Evolutionary conservation across 1,284 basidiomycete species (phyloP).

Genomic region (Moesziomyces sp.): DNA sequence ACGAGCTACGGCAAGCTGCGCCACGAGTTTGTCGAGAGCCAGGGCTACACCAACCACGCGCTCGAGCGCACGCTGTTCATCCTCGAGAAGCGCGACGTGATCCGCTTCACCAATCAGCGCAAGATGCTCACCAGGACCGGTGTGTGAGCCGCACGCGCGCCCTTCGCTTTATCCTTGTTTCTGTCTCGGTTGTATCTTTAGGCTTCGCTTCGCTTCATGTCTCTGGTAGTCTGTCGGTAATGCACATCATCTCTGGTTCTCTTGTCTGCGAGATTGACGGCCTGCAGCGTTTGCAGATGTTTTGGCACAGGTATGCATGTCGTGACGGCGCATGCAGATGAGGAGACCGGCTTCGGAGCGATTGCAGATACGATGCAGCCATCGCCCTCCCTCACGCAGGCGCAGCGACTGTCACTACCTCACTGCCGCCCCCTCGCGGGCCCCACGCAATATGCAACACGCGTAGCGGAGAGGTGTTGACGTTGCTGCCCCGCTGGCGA

Average conservation of each 20-base stretch:
- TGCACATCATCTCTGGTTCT: background rate
- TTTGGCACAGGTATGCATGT: background rate
- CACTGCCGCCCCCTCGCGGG: no score
- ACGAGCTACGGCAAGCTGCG: constrained; percentile 93
- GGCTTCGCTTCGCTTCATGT: background rate
- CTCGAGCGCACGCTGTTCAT: constrained; percentile 91
- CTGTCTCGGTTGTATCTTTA: background rate
- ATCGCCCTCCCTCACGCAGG: no score
- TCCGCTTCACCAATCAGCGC: constrained; percentile 78
- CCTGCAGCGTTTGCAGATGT: no score
- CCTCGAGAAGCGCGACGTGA: constrained; percentile 92
- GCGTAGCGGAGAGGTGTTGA: no score
- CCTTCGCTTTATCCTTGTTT: background rate
- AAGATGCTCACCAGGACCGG: constrained; percentile 65
- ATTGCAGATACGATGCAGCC: background rate
- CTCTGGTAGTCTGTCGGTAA: background rate
- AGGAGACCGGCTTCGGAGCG: background rate
- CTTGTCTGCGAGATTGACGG: background rate
- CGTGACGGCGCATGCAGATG: background rate
- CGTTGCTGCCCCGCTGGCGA: background rate
- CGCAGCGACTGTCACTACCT: no score
- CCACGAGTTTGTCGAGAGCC: constrained; percentile 93
- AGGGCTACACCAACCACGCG: constrained; percentile 79
- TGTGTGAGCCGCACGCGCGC: constrained; percentile 33
- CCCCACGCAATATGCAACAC: no score